Base-by-base conservation (phyloP, 768 basidiomycete genomes). In the Pholiota conissans region DNA sequence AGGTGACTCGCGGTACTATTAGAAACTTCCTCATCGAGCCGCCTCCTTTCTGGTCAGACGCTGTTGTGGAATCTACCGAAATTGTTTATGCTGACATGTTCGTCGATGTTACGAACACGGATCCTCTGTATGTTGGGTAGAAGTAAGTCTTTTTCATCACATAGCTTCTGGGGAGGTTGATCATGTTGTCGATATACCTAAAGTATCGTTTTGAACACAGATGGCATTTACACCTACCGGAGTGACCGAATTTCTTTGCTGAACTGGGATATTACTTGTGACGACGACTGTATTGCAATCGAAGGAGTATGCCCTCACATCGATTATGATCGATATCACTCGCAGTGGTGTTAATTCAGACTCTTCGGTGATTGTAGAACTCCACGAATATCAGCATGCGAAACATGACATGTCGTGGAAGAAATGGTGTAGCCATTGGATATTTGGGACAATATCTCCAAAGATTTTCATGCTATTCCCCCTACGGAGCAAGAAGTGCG, bases 261-360 rank as follows among this genome's bases (percentile, higher is more conserved):
- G 30, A 82, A 85, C 63, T 85, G 79, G 79, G 83, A 85, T 67
- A 73, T 85, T n/a, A 85, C 83, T n/a, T 81, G 78, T 52, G 83
- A 84, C 14, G 85, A 85, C 62, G 84, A 85, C 61, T 86, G 84
- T 55, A 68, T 85, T n/a, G 84, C 82, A 7, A 82, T 85, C 71
- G 84, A 86, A 71, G 84, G 83, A 5, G 83, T 84, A 63, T 26
- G 80, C n/a, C n/a, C n/a, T n/a, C n/a, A n/a, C n/a, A n/a, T n/a
- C n/a, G n/a, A n/a, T n/a, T n/a, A n/a, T n/a, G n/a, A n/a, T n/a
- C n/a, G n/a, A n/a, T 67, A 52, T 26, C 28, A 14, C 14, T 24
- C 39, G 11, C 22, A 34, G 29, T 10, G 9, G 39, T 13, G 13
- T n/a, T 20, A n/a, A n/a, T 3, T n/a, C 5, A 2, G 28, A 24